phyloP scores from a whole-genome alignment of 768 basidiomycete genomes.

The Piloderma croceum region DNA sequence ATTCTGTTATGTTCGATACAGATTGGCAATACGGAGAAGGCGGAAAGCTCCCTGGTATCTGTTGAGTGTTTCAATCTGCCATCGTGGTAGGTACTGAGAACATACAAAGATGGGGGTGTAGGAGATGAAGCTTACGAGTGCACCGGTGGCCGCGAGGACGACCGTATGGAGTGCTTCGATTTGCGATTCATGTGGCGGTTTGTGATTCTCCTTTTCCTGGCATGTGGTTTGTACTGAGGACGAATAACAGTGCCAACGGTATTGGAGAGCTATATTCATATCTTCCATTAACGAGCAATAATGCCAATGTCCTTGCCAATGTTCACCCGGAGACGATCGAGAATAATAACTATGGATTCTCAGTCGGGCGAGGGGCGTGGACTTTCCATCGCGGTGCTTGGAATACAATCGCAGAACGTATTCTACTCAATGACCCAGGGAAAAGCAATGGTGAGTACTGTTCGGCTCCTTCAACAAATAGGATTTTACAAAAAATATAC shows the following conservation, averaged over 20 bases:
- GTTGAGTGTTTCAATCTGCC: too few relatives aligned
- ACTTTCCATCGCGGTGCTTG: conserved; percentile 53
- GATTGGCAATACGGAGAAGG: conserved; percentile 70
- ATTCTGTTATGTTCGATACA: conserved; percentile 57
- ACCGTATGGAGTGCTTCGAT: too few relatives aligned
- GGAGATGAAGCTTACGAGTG: too few relatives aligned
- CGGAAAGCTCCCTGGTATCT: conserved; percentile 70
- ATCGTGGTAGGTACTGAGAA: too few relatives aligned
- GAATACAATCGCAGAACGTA: conserved; percentile 58
- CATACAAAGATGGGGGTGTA: too few relatives aligned
- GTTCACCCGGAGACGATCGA: conserved; percentile 45
- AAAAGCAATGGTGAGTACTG: conserved; percentile 50
- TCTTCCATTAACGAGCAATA: conserved; percentile 45
- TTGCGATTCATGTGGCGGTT: too few relatives aligned
- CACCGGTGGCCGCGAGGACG: too few relatives aligned
- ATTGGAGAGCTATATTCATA: conserved; percentile 70
- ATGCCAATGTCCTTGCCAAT: conserved; percentile 35
- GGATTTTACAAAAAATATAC: not conserved
- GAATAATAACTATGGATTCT: conserved; percentile 59
- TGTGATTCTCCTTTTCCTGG: conserved; percentile 45
- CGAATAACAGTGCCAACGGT: conserved; percentile 42
- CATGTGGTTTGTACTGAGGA: too few relatives aligned
- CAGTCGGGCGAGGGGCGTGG: conserved; percentile 63
- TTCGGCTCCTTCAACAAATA: too few relatives aligned
- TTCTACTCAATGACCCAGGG: conserved; percentile 63